Percentiles rank a stretch among this genome's conserved stretches.
These are phyloP conservation scores for Aspergillus hiratsukae DNA, from an alignment of 2,329 filamentous ascomycete genomes.

Conservation along the genomic window DNA sequence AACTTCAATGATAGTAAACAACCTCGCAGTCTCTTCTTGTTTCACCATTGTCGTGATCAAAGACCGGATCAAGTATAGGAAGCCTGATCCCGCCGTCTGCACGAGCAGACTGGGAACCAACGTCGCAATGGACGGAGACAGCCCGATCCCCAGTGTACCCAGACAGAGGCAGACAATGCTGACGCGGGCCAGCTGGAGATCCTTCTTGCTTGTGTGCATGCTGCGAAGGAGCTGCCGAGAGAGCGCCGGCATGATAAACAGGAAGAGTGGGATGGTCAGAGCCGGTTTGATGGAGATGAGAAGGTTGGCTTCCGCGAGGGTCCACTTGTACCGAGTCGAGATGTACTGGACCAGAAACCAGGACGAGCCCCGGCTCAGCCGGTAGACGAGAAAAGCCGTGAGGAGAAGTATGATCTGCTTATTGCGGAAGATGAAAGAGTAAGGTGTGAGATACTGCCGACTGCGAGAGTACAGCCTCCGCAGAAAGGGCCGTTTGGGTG, in stretches of 20 bases:
- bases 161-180: constrained; percentile 43
- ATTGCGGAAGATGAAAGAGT: constrained; percentile 37
- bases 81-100: constrained; percentile 48
- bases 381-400: constrained; percentile 45
- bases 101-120: constrained; percentile 44
- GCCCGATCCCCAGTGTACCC: constrained; percentile 44
- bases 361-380: constrained; percentile 45
- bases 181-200: constrained; percentile 43
- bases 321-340: constrained; percentile 48
- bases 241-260: constrained; percentile 42
- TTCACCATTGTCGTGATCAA: constrained; percentile 47
- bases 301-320: constrained; percentile 41
- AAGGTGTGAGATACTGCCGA: constrained; percentile 32
- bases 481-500: constrained; percentile 10
- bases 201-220: constrained; percentile 38
- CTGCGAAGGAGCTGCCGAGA: constrained; percentile 36
- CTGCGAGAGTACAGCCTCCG: constrained; percentile 14
- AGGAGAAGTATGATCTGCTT: constrained; percentile 41
- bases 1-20: constrained; percentile 49
- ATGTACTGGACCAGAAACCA: constrained; percentile 50
- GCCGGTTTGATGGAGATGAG: constrained; percentile 46
- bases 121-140: constrained; percentile 40
- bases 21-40: constrained; percentile 44
- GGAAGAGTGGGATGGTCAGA: constrained; percentile 45
- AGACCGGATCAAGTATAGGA: constrained; percentile 44